Conservation (phyloP, 768 basidiomycete genomes). For the Tremella fuciformis region DNA sequence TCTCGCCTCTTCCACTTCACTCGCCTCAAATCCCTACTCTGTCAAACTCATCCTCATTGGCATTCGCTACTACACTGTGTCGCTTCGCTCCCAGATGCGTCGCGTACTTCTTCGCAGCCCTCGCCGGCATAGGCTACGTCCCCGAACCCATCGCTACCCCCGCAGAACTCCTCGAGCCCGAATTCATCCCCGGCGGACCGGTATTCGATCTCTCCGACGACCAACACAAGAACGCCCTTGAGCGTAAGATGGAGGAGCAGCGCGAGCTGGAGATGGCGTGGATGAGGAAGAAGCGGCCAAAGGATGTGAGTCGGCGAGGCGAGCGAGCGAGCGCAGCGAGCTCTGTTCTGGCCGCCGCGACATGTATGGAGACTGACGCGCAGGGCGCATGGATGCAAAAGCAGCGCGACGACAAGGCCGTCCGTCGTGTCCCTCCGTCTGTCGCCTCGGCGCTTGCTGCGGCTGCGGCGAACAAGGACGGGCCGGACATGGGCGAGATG, state of each 20-base stretch:
- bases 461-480: too few relatives aligned
- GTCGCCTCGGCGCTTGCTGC: neutral
- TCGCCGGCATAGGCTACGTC: constrained; percentile 47
- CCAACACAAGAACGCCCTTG: constrained; percentile 6
- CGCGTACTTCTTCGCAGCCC: constrained; percentile 47
- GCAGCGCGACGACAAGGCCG: constrained; percentile 46
- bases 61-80: neutral
- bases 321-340: neutral
- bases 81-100: constrained; percentile 33
- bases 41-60: neutral
- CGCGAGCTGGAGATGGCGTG: constrained; percentile 41
- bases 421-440: constrained; percentile 32
- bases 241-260: constrained; percentile 34
- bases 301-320: constrained; percentile 45
- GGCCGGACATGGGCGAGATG: too few relatives aligned
- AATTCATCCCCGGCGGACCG: constrained; percentile 29
- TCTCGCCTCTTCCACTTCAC: neutral
- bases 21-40: neutral
- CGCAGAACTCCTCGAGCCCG: constrained; percentile 3
- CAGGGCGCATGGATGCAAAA: constrained; percentile 52
- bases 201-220: constrained; percentile 24
- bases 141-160: constrained; percentile 2
- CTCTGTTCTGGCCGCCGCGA: neutral
- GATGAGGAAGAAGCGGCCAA: constrained; percentile 45
- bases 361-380: constrained; percentile 3